Evolutionary conservation across 257 asterid genomes (phyloP), one percentile per base, ranked within the genome.

Genomic region (Jacaranda copaia): DNA sequence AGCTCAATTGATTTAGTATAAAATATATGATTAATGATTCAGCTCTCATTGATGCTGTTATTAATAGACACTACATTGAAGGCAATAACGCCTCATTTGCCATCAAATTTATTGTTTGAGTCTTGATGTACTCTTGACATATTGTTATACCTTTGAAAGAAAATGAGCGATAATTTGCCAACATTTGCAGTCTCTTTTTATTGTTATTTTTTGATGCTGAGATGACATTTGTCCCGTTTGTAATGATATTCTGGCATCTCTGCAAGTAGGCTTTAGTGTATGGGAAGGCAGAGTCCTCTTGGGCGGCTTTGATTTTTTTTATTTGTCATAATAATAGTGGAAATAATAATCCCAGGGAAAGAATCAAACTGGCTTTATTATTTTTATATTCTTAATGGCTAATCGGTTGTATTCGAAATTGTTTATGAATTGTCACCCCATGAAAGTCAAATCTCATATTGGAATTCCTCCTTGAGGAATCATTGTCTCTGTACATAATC

Each of bases 51-150:
- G 68, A 70, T 82, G 74, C 59, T 74, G 49, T 14, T 69, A 58
- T 36, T 59, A 59, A 25, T 49, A 67, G 62, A 32, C 42, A 48
- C 15, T 15, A 42, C 18, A 3, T 67, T 36, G 61, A 66, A 74
- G 80, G 80, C 77, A 85, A 85, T 76, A 77, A 52, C 52, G 51
- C 64, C 73, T 25, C 20, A 20, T 69, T 72, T 81, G 80, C 75
- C 70, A 15, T 13, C 19, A 58, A 57, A 68, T 52, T 67, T 73
- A 61, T 25, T 25, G 32, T 25, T 25, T 72, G 45, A 14, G 39
- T 49, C 76, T 68, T 46, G 32, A 55, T 75, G 81, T 75, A 77
- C 51, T 16, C 45, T 19, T 45, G 35, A 25, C 2, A 25, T 25
- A 25, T 25, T 25, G 32, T 25, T 71, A n/a, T 9, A 75, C 72